Percentiles rank a stretch among this genome's conserved stretches.
phyloP scores from a whole-genome alignment of 2,329 filamentous ascomycete genomes.

The Alternaria arbusti region DNA sequence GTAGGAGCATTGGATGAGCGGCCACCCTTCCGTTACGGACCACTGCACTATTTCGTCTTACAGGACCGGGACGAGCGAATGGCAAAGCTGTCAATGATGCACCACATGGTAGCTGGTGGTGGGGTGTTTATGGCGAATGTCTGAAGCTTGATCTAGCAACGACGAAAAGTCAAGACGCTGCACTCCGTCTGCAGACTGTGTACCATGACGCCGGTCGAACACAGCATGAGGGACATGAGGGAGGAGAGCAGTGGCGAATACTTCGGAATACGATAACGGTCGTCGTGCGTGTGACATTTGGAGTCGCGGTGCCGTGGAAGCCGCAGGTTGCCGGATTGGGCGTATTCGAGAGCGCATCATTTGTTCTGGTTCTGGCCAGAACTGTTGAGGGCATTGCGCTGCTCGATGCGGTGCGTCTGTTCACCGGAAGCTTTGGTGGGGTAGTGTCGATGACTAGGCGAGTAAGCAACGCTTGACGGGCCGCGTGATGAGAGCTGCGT shows the following conservation, averaged over 20 bases:
- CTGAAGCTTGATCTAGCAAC: constrained; percentile 3
- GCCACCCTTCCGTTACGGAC: constrained; percentile 3
- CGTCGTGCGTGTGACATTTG: constrained; percentile 13
- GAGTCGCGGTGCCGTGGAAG: constrained; percentile 2
- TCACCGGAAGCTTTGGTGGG: constrained; percentile 35
- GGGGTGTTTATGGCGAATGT: background rate
- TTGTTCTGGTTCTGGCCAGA: background rate
- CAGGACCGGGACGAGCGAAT: background rate
- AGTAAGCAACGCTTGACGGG: constrained; percentile 29
- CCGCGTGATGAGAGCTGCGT: constrained; percentile 28
- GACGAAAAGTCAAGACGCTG: background rate
- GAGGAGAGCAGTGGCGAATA: background rate
- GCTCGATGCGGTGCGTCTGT: constrained; percentile 26
- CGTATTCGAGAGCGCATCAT: constrained; percentile 4
- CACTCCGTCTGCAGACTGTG: constrained; percentile 9
- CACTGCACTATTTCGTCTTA: constrained; percentile 12
- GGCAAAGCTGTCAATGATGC: background rate
- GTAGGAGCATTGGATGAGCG: constrained; percentile 22
- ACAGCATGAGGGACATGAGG: constrained; percentile 1
- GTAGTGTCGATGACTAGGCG: constrained; percentile 18
- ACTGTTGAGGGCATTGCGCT: constrained; percentile 14
- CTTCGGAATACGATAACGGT: background rate
- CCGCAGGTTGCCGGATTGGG: constrained; percentile 8
- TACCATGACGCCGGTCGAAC: constrained; percentile 3
- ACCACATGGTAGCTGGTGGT: background rate